These are phyloP conservation scores for Malassezia caprae DNA, from an alignment of 1,284 basidiomycete genomes.

Conservation along the genomic window DNA sequence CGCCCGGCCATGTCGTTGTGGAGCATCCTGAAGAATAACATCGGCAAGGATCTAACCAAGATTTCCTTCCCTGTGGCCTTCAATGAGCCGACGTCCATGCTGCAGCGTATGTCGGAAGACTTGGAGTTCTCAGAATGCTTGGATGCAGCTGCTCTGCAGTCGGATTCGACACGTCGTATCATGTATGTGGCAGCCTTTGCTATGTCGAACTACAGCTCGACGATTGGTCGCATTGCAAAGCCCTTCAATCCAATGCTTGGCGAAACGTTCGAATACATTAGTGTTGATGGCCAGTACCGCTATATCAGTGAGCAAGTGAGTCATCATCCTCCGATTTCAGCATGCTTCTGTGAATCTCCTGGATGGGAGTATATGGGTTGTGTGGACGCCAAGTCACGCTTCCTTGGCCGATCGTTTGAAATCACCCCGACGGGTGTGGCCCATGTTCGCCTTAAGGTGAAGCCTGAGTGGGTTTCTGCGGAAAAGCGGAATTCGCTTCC, in stretches of 20 bases:
- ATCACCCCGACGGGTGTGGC: slow-evolving; percentile 89
- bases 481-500: slow-evolving; percentile 16
- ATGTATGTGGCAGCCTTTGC: slow-evolving; percentile 94
- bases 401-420: slow-evolving; percentile 77
- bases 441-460: slow-evolving; percentile 70
- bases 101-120: slow-evolving; percentile 57
- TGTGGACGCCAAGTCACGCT: slow-evolving; percentile 46
- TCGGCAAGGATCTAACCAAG: slow-evolving; percentile 92
- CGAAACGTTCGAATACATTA: slow-evolving; percentile 90
- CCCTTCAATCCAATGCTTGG: slow-evolving; percentile 52
- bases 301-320: slow-evolving; percentile 92
- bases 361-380: slow-evolving; percentile 78
- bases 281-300: slow-evolving; percentile 65
- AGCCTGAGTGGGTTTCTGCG: slow-evolving; percentile 22
- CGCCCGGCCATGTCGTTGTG: slow-evolving; percentile 83
- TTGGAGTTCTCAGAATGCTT: slow-evolving; percentile 50
- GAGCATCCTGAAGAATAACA: slow-evolving; percentile 88
- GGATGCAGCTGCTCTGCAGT: slow-evolving; percentile 68
- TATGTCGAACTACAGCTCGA: slow-evolving; percentile 95
- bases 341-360: slow-evolving; percentile 70
- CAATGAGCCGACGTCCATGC: slow-evolving; percentile 69
- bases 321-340: slow-evolving; percentile 94
- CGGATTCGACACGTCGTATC: slow-evolving; percentile 69
- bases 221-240: slow-evolving; percentile 55
- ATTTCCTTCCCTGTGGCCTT: slow-evolving; percentile 93